Evolutionary conservation across 306 rosid species (phyloP).

Genomic region (Prosopis cineraria): DNA sequence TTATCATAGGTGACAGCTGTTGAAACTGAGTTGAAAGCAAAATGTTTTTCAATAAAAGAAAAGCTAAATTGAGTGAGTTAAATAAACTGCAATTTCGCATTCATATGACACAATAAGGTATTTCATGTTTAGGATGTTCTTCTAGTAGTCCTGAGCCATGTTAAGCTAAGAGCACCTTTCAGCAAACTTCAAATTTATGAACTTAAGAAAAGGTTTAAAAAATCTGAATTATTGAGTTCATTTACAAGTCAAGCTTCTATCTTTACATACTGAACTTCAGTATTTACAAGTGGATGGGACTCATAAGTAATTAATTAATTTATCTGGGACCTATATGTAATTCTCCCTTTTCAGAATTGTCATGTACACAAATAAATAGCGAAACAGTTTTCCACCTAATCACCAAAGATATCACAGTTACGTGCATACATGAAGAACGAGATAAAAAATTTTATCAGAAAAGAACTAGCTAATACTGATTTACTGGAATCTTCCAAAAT

Average conservation of each 20-base stretch:
- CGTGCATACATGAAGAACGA: neutral
- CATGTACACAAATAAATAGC: neutral
- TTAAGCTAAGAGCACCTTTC: neutral
- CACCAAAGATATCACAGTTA: constrained; percentile 3
- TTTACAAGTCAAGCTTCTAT: too few relatives aligned
- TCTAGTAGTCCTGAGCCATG: neutral
- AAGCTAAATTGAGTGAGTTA: constrained; percentile 1
- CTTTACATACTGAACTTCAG: too few relatives aligned
- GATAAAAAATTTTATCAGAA: too few relatives aligned
- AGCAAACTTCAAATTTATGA: neutral
- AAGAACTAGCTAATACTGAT: constrained; percentile 9
- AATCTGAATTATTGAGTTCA: neutral
- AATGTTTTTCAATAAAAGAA: constrained; percentile 24
- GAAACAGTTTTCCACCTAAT: neutral
- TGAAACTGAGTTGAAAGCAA: constrained; percentile 59
- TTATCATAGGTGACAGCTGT: constrained; percentile 94
- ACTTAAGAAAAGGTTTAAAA: neutral
- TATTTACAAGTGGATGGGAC: too few relatives aligned
- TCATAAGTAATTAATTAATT: too few relatives aligned
- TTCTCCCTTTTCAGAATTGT: neutral
- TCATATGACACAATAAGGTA: neutral
- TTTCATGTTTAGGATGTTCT: constrained; percentile 3
- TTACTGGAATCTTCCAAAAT: constrained; percentile 17
- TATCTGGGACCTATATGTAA: too few relatives aligned
- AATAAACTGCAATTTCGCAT: constrained; percentile 12